These are phyloP conservation scores for Leucosporidium creatinivorum DNA, from an alignment of 768 basidiomycete species.

Conservation along the genomic window DNA sequence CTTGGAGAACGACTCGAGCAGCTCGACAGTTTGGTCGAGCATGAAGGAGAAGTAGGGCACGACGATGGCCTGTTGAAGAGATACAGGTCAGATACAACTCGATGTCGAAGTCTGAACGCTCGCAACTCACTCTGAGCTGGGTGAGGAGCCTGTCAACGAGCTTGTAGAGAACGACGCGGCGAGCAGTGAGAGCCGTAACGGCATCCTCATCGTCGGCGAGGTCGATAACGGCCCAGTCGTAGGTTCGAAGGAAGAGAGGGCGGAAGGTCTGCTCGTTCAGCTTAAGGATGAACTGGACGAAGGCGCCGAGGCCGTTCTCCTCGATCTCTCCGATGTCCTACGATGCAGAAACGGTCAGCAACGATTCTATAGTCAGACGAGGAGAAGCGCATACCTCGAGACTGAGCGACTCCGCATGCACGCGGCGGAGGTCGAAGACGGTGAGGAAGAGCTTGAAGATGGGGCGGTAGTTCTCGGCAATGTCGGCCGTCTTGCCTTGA, in stretches of 20 bases:
- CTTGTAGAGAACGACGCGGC: constrained; percentile 66
- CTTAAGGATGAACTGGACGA: constrained; percentile 82
- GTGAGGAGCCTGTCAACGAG: constrained; percentile 66
- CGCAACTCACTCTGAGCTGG: constrained; percentile 68
- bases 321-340: constrained; percentile 36
- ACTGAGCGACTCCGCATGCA: constrained; percentile 15
- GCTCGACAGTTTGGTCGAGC: constrained; percentile 58
- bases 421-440: constrained; percentile 55
- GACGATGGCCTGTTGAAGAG: constrained; percentile 60
- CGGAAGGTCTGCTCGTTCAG: constrained; percentile 85
- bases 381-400: constrained; percentile 30
- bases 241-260: constrained; percentile 80
- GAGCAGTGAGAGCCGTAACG: constrained; percentile 42
- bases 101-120: not conserved
- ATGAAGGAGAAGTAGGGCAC: constrained; percentile 82
- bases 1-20: constrained; percentile 51
- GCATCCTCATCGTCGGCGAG: constrained; percentile 41
- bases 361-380: no score
- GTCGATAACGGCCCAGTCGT: constrained; percentile 82
- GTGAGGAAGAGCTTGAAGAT: constrained; percentile 73
- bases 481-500: constrained; percentile 55
- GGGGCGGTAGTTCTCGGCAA: constrained; percentile 59
- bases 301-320: constrained; percentile 49
- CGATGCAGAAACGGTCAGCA: constrained; percentile 2
- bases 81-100: constrained; percentile 1